phyloP scores from a whole-genome alignment of 805 yeast species.

The Saturnispora serradocipensis region DNA sequence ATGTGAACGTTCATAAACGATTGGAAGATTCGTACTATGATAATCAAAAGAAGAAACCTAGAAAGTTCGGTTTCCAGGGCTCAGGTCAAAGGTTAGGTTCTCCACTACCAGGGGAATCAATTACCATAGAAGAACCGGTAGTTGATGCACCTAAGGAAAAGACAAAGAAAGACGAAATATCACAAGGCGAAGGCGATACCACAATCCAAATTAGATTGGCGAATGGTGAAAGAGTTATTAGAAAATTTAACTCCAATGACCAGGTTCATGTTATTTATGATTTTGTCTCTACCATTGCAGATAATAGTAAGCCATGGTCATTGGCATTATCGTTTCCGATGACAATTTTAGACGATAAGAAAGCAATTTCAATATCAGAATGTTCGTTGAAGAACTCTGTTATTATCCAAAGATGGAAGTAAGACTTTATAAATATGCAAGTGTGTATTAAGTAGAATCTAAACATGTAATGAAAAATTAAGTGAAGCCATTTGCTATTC shows the following conservation, averaged over 20 bases:
- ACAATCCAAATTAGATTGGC: conserved; percentile 77
- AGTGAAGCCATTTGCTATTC: not conserved
- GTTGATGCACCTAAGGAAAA: conserved; percentile 15
- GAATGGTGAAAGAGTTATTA: conserved; percentile 62
- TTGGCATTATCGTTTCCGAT: conserved; percentile 80
- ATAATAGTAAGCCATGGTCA: conserved; percentile 43
- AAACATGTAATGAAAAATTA: not conserved
- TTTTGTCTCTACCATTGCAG: conserved; percentile 47
- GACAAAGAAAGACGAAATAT: conserved; percentile 11
- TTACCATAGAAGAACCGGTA: conserved; percentile 8
- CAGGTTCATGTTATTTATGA: conserved; percentile 60
- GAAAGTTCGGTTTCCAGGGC: conserved; percentile 63
- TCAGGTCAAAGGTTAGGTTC: conserved; percentile 82
- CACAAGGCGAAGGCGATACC: conserved; percentile 41
- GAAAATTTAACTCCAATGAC: conserved; percentile 55
- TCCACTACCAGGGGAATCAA: conserved; percentile 68
- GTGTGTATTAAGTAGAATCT: not conserved
- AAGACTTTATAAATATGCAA: not conserved
- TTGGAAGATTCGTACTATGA: conserved; percentile 69
- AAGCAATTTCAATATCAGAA: conserved; percentile 48
- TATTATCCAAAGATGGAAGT: conserved; percentile 80
- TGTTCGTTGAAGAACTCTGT: conserved; percentile 78
- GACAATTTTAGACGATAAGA: conserved; percentile 54
- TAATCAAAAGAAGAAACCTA: conserved; percentile 35
- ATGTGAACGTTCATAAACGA: conserved; percentile 74